Evolutionary conservation across 1,284 basidiomycete genomes (phyloP).

Genomic region (Ganoderma meredithae): DNA sequence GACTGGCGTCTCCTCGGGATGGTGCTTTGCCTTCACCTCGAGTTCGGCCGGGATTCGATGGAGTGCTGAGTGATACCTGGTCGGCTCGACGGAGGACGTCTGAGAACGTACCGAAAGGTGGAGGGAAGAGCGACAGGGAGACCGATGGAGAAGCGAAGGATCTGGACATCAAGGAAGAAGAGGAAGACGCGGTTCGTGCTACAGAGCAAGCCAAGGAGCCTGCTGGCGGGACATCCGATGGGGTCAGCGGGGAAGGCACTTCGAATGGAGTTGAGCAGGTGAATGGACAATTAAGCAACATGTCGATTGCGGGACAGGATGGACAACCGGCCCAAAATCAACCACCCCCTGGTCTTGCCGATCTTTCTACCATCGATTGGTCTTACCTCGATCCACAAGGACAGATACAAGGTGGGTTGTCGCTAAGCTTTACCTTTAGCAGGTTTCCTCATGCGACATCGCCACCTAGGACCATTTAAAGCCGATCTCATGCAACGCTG

Average conservation of each 20-base stretch:
- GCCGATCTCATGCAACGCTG: constrained; percentile 96
- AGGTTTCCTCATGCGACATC: constrained; percentile 17
- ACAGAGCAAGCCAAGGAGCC: constrained; percentile 19
- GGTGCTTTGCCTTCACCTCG: constrained; percentile 68
- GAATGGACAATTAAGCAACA: constrained; percentile 19
- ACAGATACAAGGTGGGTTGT: constrained; percentile 79
- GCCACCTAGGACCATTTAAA: constrained; percentile 82
- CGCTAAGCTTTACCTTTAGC: not conserved
- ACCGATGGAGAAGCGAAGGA: constrained; percentile 50
- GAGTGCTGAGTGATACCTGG: constrained; percentile 78
- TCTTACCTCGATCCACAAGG: constrained; percentile 92
- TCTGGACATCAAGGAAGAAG: constrained; percentile 64
- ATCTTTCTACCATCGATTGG: constrained; percentile 84
- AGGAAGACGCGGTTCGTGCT: constrained; percentile 37
- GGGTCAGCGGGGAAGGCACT: not conserved
- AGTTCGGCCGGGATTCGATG: constrained; percentile 72
- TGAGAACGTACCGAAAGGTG: constrained; percentile 54
- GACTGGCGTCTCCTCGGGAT: constrained; percentile 65
- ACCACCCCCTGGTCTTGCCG: constrained; percentile 53
- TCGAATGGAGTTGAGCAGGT: constrained; percentile 8
- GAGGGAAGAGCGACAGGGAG: constrained; percentile 46
- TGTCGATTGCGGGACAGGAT: constrained; percentile 24
- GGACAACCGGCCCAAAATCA: constrained; percentile 21
- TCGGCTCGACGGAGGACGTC: constrained; percentile 64
- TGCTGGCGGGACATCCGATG: constrained; percentile 12